Conservation (phyloP, 1,284 basidiomycete genomes). For the Ceratobasidium sp. region DNA sequence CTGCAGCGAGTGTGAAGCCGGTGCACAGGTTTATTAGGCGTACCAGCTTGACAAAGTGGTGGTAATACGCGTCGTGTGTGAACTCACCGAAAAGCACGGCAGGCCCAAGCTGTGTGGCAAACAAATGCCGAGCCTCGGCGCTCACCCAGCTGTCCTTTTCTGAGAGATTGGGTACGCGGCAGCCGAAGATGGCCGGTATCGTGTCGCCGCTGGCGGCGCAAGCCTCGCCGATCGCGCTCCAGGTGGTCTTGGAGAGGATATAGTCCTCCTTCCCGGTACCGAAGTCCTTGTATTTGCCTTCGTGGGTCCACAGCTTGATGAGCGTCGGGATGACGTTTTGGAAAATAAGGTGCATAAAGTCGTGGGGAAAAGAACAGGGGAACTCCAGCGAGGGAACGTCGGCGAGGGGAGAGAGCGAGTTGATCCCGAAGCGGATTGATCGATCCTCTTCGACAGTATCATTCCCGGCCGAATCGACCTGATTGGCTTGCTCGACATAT, state of each 20-base stretch:
- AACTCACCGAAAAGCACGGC: slow-evolving; percentile 57
- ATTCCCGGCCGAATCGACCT: not conserved
- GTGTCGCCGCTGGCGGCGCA: slow-evolving; percentile 54
- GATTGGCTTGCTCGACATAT: not conserved
- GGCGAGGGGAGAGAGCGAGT: slow-evolving; percentile 10
- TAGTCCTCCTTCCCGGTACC: slow-evolving; percentile 57
- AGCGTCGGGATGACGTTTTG: slow-evolving; percentile 57
- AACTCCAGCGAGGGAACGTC: slow-evolving; percentile 58
- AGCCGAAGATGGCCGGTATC: slow-evolving; percentile 62
- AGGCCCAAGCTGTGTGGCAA: slow-evolving; percentile 60
- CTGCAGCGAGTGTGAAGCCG: slow-evolving; percentile 55
- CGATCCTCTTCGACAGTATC: not conserved
- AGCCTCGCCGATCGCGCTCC: slow-evolving; percentile 60
- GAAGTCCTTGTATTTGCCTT: slow-evolving; percentile 60
- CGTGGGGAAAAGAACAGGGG: slow-evolving; percentile 61
- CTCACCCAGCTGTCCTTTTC: slow-evolving; percentile 56
- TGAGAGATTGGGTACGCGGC: slow-evolving; percentile 59
- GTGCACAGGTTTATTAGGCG: slow-evolving; percentile 60
- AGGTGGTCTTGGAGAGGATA: slow-evolving; percentile 54
- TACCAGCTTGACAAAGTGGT: slow-evolving; percentile 62
- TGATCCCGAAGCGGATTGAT: slow-evolving; percentile 16
- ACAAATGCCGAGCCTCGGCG: slow-evolving; percentile 59
- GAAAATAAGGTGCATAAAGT: slow-evolving; percentile 65
- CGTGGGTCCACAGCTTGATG: slow-evolving; percentile 55
- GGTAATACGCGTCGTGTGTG: slow-evolving; percentile 53